Evolutionary conservation across 1,284 basidiomycete genomes (phyloP).

Genomic region (Trichosporon faecale): DNA sequence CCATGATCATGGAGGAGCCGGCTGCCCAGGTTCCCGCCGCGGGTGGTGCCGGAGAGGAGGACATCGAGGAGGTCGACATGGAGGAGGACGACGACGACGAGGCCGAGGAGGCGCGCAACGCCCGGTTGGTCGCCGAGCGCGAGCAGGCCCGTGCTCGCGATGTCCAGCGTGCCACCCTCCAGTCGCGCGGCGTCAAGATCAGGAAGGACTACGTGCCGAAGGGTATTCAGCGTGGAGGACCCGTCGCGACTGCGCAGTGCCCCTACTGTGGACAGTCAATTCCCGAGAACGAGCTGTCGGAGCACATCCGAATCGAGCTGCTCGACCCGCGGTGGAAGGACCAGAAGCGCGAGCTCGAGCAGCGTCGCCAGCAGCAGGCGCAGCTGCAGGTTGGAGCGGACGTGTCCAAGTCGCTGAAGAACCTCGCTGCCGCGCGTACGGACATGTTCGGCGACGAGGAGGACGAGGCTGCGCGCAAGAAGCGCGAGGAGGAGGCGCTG

Average conservation of each 20-base stretch:
- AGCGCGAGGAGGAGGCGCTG: constrained; percentile 77
- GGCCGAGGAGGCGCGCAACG: constrained; percentile 62
- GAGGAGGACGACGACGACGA: constrained; percentile 57
- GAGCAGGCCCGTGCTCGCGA: constrained; percentile 69
- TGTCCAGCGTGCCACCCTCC: constrained; percentile 71
- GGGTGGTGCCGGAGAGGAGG: constrained; percentile 65
- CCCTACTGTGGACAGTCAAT: constrained; percentile 92
- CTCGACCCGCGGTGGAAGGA: constrained; percentile 98
- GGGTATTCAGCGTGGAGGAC: constrained; percentile 63
- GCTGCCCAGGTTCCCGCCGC: constrained; percentile 70
- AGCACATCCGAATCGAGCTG: constrained; percentile 97
- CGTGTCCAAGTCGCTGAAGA: constrained; percentile 83
- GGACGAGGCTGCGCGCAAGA: constrained; percentile 80
- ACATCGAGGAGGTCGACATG: constrained; percentile 59
- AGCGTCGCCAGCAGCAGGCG: constrained; percentile 82
- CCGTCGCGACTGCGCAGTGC: constrained; percentile 77
- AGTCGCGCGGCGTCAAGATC: constrained; percentile 88
- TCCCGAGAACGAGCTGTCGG: constrained; percentile 87
- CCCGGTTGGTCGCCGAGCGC: constrained; percentile 68
- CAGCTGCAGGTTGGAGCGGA: constrained; percentile 78
- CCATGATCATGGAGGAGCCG: constrained; percentile 95
- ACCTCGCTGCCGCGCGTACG: constrained; percentile 83
- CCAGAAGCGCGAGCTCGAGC: constrained; percentile 79
- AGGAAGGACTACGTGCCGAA: constrained; percentile 94
- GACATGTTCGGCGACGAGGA: constrained; percentile 85